Conservation (phyloP, 2,329 filamentous ascomycete species). For the Nectriaceae sp. region DNA sequence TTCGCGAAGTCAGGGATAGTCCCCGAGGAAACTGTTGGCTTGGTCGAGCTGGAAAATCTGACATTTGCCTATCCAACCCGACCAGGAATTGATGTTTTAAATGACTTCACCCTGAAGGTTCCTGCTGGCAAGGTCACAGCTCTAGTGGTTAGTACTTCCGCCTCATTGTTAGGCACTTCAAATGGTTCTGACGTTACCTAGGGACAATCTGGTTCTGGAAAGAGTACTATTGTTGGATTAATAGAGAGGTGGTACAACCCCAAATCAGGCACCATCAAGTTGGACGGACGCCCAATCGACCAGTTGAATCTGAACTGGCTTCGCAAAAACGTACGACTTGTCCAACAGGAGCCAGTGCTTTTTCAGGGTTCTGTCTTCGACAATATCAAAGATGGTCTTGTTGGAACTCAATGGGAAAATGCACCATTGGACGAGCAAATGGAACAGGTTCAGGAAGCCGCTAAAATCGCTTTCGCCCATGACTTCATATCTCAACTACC, state of each 20-base stretch:
- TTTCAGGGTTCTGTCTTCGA: conserved; percentile 55
- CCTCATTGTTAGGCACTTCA: not conserved
- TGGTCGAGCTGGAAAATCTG: conserved; percentile 51
- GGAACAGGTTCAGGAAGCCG: conserved; percentile 48
- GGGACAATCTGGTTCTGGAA: conserved; percentile 48
- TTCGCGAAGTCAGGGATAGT: conserved; percentile 38
- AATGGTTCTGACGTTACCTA: not conserved
- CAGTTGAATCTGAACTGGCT: conserved; percentile 54
- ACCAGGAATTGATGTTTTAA: conserved; percentile 48
- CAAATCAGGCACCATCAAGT: conserved; percentile 43
- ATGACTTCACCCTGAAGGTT: conserved; percentile 44
- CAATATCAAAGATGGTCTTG: conserved; percentile 53
- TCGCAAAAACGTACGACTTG: conserved; percentile 52
- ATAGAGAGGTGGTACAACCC: conserved; percentile 62
- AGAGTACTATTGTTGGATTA: conserved; percentile 59
- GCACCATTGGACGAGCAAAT: conserved; percentile 45
- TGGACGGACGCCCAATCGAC: conserved; percentile 45
- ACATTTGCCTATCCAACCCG: conserved; percentile 61
- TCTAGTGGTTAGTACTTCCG: conserved; percentile 26
- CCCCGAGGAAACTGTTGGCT: conserved; percentile 35
- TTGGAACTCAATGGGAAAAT: conserved; percentile 37
- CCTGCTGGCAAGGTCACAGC: conserved; percentile 52
- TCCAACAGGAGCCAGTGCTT: conserved; percentile 55
- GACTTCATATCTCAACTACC: conserved; percentile 55
- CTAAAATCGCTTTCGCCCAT: conserved; percentile 52